Evolutionary conservation across 2,329 filamentous ascomycete species (phyloP).

Genomic region (Emydomyces testavorans): DNA sequence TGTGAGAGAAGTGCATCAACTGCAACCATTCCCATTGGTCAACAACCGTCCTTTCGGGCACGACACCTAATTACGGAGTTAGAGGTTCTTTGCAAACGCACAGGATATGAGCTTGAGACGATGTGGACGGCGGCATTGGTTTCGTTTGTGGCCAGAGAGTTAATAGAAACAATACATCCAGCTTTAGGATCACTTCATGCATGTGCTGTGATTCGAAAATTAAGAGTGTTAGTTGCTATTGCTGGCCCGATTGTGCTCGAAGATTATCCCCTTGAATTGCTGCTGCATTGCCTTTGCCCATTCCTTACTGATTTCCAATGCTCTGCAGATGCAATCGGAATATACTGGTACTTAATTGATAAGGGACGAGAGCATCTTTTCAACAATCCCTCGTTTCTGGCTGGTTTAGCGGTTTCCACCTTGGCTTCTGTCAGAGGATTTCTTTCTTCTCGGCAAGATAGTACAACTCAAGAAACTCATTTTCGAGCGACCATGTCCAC

Average conservation of each 20-base stretch:
- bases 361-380: conserved; percentile 55
- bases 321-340: conserved; percentile 77
- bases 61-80: conserved; percentile 67
- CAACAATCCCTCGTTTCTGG: conserved; percentile 60
- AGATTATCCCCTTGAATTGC: conserved; percentile 81
- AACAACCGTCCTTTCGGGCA: conserved; percentile 76
- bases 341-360: conserved; percentile 71
- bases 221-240: conserved; percentile 68
- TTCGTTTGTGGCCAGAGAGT: conserved; percentile 59
- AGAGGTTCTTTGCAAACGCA: conserved; percentile 62
- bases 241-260: conserved; percentile 60
- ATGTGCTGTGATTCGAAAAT: conserved; percentile 73
- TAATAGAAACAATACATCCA: conserved; percentile 70
- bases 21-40: conserved; percentile 57
- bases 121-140: conserved; percentile 70
- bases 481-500: conserved; percentile 65
- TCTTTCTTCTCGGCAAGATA: conserved; percentile 60
- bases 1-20: conserved; percentile 55
- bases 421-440: conserved; percentile 69
- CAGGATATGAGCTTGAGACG: conserved; percentile 49
- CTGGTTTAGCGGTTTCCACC: conserved; percentile 67
- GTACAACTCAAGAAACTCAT: conserved; percentile 74
- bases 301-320: conserved; percentile 77
- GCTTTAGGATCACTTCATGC: conserved; percentile 78
- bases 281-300: conserved; percentile 65